phyloP scores from a whole-genome alignment of 169 alveolate genomes.

The Plasmodium relictum region DNA sequence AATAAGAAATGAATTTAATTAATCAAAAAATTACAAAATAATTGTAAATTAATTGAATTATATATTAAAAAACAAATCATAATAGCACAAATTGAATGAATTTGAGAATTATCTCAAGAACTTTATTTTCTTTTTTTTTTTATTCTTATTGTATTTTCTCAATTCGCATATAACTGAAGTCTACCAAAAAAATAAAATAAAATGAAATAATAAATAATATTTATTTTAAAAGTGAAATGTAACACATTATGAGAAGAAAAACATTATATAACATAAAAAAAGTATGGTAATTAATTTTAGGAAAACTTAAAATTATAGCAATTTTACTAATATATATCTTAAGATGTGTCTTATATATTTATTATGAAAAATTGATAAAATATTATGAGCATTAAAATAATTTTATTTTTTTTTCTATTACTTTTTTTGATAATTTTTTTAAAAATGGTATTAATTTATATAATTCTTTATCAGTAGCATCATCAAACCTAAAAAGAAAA shows the following conservation, averaged over 20 bases:
- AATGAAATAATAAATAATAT: neutral
- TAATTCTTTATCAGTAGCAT: constrained; percentile 87
- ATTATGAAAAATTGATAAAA: too few species aligned
- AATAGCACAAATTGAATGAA: neutral
- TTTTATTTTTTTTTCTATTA: constrained; percentile 27
- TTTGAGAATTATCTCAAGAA: constrained; percentile 5
- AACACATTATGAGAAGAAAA: too few species aligned
- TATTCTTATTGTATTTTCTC: constrained; percentile 36
- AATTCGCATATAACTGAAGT: constrained; percentile 32
- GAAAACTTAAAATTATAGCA: too few species aligned
- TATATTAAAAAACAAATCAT: too few species aligned
- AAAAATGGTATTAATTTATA: constrained; percentile 87
- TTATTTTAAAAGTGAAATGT: too few species aligned
- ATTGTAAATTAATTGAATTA: too few species aligned
- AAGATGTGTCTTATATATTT: too few species aligned
- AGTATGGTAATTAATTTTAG: too few species aligned
- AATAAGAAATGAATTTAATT: too few species aligned
- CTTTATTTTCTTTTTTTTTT: neutral
- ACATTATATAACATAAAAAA: too few species aligned
- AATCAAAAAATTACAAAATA: too few species aligned
- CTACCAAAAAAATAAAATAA: neutral
- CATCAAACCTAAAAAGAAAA: constrained; percentile 84
- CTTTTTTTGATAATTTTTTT: constrained; percentile 77
- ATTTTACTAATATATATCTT: too few species aligned
- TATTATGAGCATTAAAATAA: neutral